Conservation (phyloP, 1,284 basidiomycete species). For the Apiotrichum gamsii region DNA sequence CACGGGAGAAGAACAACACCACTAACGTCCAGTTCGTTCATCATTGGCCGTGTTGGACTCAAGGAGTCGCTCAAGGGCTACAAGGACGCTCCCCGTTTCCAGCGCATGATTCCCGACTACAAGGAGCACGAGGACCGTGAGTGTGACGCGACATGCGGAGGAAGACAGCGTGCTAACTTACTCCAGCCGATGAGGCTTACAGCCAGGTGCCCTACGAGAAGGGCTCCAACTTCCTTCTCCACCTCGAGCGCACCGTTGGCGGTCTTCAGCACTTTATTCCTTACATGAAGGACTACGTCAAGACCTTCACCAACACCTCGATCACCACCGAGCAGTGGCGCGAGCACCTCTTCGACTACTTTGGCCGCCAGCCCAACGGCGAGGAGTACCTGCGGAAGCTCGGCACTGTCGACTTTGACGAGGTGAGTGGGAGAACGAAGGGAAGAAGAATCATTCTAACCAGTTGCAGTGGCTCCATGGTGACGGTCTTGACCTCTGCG, state of each 20-base stretch:
- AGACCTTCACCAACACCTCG: conserved; percentile 57
- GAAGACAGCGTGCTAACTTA: background rate
- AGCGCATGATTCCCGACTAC: conserved; percentile 79
- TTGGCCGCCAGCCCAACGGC: conserved; percentile 53
- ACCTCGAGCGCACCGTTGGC: conserved; percentile 70
- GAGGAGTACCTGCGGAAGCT: conserved; percentile 63
- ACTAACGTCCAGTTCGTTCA: conserved; percentile 36
- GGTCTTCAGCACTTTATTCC: conserved; percentile 80
- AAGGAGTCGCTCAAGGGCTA: conserved; percentile 60
- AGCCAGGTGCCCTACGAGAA: conserved; percentile 67
- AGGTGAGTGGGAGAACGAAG: conserved; percentile 44
- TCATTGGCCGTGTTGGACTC: conserved; percentile 56
- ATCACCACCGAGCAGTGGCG: conserved; percentile 88
- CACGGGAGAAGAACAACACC: too few relatives aligned
- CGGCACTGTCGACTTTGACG: conserved; percentile 72
- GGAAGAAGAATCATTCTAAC: conserved; percentile 11
- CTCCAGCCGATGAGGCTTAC: conserved; percentile 68
- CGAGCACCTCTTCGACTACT: conserved; percentile 75
- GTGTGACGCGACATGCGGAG: too few relatives aligned
- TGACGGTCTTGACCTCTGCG: conserved; percentile 69
- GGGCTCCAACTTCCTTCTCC: conserved; percentile 63
- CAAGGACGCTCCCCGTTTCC: conserved; percentile 58
- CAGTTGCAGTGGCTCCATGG: conserved; percentile 68
- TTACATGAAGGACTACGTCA: conserved; percentile 59
- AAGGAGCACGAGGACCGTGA: conserved; percentile 49